Base-by-base conservation (phyloP, 805 yeast genomes). In the Saccharomycopsis sp. region DNA sequence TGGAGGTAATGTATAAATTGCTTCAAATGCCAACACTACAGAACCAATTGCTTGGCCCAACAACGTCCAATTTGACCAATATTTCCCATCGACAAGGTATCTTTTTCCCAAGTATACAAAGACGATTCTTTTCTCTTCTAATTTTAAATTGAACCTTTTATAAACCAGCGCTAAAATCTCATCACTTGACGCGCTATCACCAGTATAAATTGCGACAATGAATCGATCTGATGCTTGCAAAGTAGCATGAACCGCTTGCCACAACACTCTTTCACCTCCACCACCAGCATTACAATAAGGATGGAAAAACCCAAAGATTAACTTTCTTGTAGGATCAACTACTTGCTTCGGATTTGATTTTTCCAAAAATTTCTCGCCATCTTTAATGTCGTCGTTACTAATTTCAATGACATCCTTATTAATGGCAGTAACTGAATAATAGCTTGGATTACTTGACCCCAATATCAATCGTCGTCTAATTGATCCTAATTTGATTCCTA, bases 231-330 rank as follows among this genome's bases (percentile, higher is more conserved):
- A 68, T 19, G 67, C 62, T 7, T 60, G 52, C 48, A 89, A 65
- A 0, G 95, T 84, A 26, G 81, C 71, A 53, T 75, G 72, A 4
- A 90, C 85, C 0, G 96, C 96, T 44, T 85, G 88, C 98, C 98
- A 93, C 33, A 93, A 67, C 0, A 93, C 98, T 45, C 90, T 76
- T 59, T 93, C 99, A 20, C 99, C 99, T 24, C 99, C 99, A 16
- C 99, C 99, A 38, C 95, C 96, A 32, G 96, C 94, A 59, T 85
- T 85, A 52, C 96, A 88, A 55, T 81, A 85, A 0, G 98, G 98
- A 63, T 93, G 99, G 67, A 93, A 88, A 57, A 84, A 89, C 4
- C 97, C 99, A 59, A 68, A 81, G 8, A 86, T 61, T 7, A 70
- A 53, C 33, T 56, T 60, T 22, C 85, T 57, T 13, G 53, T 47